Evolutionary conservation across 805 yeast genomes (phyloP), one percentile per base, ranked within the genome.

Genomic region (Candida cerambycidarum): DNA sequence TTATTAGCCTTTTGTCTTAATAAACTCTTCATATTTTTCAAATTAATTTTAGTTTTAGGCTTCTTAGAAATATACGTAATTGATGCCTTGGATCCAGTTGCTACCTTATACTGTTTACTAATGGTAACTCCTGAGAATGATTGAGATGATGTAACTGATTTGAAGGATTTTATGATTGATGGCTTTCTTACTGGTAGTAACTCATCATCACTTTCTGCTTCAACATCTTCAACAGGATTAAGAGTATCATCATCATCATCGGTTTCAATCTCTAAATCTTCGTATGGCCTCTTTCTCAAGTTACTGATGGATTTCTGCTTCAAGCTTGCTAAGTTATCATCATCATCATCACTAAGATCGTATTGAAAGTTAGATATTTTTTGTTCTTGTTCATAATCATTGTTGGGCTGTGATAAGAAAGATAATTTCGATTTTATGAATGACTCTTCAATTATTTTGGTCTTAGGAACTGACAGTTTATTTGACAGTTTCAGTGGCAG

Each of bases 371-470:
- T 56, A 3, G 75, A 62, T 5, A 55, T 49, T 45, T 50, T 49
- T 46, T 64, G 73, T 34, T 55, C 56, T 38, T 39, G 51, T 32
- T 53, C 62, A 48, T 67, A 69, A n/a, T 62, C 62, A 27, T 63
- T 67, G 12, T 59, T 52, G 4, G 52, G 49, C 16, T 61, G 58
- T 18, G 62, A 61, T 42, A 81, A 65, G 50, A 80, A 80, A 1
- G 85, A 79, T 29, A 82, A 61, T 37, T 78, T 76, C 43, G 66
- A 70, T 35, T 77, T 80, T 4, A 82, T 82, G 55, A 76, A 80
- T 0, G 75, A 74, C 54, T 75, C 77, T 5, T 79, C 75, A 29
- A 80, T 53, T n/a, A 59, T 57, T 5, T 66, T n/a, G n/a, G n/a
- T 57, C 3, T 69, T 40, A 18, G 30, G 14, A 27, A 12, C 14